Conservation (phyloP, 1,139 yeast species). For the Candida pseudoviswanathii region DNA sequence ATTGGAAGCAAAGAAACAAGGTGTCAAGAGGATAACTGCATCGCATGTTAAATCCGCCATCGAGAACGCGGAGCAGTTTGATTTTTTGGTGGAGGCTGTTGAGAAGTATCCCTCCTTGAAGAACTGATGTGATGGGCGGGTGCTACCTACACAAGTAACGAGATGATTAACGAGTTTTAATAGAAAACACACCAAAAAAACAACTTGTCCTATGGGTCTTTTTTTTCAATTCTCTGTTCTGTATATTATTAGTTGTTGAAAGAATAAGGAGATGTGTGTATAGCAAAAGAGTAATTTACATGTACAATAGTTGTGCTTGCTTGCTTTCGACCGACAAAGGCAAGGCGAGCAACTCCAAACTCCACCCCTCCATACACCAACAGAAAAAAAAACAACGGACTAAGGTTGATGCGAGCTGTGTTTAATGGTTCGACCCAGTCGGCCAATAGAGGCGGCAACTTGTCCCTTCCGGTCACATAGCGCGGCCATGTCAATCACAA, state of each 20-base stretch:
- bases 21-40: conserved; percentile 81
- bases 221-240: conserved; percentile 1
- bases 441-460: too few species aligned
- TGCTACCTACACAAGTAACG: not conserved
- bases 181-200: not conserved
- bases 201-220: not conserved
- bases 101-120: conserved; percentile 56
- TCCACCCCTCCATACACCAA: too few species aligned
- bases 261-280: too few species aligned
- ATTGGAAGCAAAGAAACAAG: conserved; percentile 72
- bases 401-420: too few species aligned
- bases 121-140: conserved; percentile 17
- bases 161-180: conserved; percentile 1
- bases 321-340: too few species aligned
- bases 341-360: too few species aligned
- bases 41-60: conserved; percentile 85
- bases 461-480: too few species aligned
- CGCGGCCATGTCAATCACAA: too few species aligned
- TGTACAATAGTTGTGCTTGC: not conserved
- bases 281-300: not conserved
- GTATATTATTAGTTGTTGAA: not conserved
- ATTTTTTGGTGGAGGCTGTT: conserved; percentile 77
- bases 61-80: conserved; percentile 85
- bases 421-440: too few species aligned
- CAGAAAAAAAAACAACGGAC: too few species aligned